A percentile compares a stretch with the other conserved stretches of the same genome.
These are phyloP conservation scores for Alternaria viburni DNA, from an alignment of 2,329 filamentous ascomycete genomes.

Conservation along the genomic window DNA sequence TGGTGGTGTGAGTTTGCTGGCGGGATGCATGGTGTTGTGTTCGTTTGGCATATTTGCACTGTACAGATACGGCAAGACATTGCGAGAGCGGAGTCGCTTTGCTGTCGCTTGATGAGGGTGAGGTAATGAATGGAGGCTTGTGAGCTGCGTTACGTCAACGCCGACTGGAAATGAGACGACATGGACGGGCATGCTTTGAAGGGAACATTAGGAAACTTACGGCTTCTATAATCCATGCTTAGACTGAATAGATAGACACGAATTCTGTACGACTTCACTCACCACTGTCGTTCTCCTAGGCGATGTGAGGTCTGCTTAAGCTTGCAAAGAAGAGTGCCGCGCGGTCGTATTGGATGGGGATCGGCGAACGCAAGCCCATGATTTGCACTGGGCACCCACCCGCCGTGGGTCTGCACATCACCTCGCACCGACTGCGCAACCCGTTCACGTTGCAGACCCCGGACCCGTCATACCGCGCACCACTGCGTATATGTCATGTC, in stretches of 20 bases:
- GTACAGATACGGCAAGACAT: slow-evolving; percentile 61
- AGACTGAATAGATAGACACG: background rate
- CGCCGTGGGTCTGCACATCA: background rate
- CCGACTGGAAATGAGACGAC: background rate
- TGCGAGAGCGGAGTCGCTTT: slow-evolving; percentile 66
- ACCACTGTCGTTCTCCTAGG: background rate
- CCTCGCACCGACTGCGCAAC: background rate
- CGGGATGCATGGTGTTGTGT: slow-evolving; percentile 49
- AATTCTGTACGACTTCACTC: background rate
- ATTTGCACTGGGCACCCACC: slow-evolving; percentile 5
- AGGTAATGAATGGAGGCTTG: background rate
- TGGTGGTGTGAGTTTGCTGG: slow-evolving; percentile 64
- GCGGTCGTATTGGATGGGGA: slow-evolving; percentile 7
- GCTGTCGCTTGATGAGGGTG: slow-evolving; percentile 40
- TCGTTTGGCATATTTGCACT: slow-evolving; percentile 63
- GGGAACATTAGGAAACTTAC: background rate
- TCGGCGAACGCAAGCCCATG: slow-evolving; percentile 9
- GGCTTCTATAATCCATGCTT: background rate
- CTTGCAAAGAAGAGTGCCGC: slow-evolving; percentile 1
- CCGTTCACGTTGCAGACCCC: background rate
- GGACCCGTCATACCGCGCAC: background rate
- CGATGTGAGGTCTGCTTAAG: slow-evolving; percentile 1
- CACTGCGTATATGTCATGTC: background rate
- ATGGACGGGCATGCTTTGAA: background rate
- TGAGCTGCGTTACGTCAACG: background rate